Conservation (phyloP, 2,329 filamentous ascomycete genomes). For the Fusarium keratoplasticum region DNA sequence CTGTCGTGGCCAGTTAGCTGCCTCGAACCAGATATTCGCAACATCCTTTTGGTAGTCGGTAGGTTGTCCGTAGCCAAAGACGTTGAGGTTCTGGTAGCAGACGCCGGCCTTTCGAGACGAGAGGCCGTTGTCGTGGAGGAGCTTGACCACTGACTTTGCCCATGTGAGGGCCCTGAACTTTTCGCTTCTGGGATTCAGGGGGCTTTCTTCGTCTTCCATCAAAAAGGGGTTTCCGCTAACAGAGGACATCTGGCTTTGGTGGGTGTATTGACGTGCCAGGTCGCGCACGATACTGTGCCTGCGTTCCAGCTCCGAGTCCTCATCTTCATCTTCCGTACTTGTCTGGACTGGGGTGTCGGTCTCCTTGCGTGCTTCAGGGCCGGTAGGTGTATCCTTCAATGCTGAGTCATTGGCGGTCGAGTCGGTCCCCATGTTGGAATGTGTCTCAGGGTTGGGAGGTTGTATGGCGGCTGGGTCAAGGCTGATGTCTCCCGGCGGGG, state of each 20-base stretch:
- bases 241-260: constrained; percentile 62
- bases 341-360: background rate
- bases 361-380: constrained; percentile 5
- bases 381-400: background rate
- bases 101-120: constrained; percentile 60
- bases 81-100: constrained; percentile 71
- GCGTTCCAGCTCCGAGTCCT: constrained; percentile 51
- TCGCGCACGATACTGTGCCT: constrained; percentile 56
- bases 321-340: constrained; percentile 47
- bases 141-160: constrained; percentile 36
- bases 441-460: background rate
- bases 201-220: constrained; percentile 53
- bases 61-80: constrained; percentile 74
- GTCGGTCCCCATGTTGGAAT: background rate
- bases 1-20: constrained; percentile 55
- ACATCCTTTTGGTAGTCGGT: constrained; percentile 78
- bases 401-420: constrained; percentile 6
- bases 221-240: constrained; percentile 42
- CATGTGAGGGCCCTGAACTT: constrained; percentile 34
- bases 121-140: constrained; percentile 27
- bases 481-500: background rate
- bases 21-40: constrained; percentile 66
- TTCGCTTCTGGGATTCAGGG: constrained; percentile 56
- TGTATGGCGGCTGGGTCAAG: background rate
- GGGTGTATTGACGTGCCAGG: constrained; percentile 64